Conservation (phyloP, 2,329 filamentous ascomycete species). For the Cladosporium sp. region DNA sequence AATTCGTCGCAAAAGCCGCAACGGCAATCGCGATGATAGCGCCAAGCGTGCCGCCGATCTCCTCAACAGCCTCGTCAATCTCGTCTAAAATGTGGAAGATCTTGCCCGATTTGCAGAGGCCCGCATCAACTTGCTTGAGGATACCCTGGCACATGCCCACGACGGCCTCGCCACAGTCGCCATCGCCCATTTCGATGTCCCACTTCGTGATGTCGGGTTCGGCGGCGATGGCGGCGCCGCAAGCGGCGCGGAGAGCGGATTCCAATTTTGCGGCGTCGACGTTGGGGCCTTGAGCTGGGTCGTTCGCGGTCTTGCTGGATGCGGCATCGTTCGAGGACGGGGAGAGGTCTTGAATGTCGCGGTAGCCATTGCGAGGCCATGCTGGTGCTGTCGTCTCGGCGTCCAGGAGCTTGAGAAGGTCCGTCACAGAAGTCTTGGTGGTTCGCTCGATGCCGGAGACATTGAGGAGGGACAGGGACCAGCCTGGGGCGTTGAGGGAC, state of each 20-base stretch:
- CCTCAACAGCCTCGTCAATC: conserved; percentile 29
- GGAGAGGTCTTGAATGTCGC: conserved; percentile 14
- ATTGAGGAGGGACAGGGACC: conserved; percentile 51
- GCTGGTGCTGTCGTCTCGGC: conserved; percentile 45
- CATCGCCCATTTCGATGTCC: conserved; percentile 59
- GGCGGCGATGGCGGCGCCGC: conserved; percentile 46
- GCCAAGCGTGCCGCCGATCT: conserved; percentile 33
- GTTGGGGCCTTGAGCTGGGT: conserved; percentile 20
- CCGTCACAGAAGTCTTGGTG: conserved; percentile 33
- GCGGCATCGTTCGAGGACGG: not conserved
- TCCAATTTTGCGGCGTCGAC: conserved; percentile 29
- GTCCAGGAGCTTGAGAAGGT: conserved; percentile 45
- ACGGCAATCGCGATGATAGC: conserved; percentile 33
- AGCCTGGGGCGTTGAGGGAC: conserved; percentile 50
- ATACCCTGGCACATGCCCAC: conserved; percentile 32
- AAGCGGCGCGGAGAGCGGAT: conserved; percentile 36
- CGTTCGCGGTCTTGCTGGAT: conserved; percentile 35
- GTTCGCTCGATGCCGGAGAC: conserved; percentile 40
- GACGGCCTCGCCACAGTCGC: conserved; percentile 57
- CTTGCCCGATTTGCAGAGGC: conserved; percentile 22
- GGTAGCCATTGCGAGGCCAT: conserved; percentile 46
- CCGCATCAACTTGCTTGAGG: conserved; percentile 26
- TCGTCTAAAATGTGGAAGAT: conserved; percentile 31
- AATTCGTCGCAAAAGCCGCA: conserved; percentile 34
- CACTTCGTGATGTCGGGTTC: conserved; percentile 59